phyloP scores from a whole-genome alignment of 2,329 filamentous ascomycete genomes.

The Diaporthe helianthi region DNA sequence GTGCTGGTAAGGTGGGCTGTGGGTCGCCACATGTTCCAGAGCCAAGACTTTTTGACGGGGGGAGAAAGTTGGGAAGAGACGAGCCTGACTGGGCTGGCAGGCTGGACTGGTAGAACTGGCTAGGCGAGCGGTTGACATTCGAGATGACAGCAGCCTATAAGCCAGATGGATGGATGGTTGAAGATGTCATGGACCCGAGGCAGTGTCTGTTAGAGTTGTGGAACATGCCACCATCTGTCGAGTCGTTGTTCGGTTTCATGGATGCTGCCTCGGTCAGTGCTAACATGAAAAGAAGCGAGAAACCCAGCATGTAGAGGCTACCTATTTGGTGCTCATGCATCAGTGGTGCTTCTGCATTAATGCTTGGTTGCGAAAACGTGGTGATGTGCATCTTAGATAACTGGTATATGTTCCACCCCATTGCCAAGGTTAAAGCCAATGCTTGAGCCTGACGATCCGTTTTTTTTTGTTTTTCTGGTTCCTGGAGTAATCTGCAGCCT shows the following conservation, averaged over 20 bases:
- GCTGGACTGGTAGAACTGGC: no score
- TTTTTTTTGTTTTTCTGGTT: background rate
- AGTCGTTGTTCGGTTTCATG: background rate
- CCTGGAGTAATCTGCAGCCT: constrained; percentile 18
- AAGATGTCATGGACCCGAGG: constrained; percentile 24
- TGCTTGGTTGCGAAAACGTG: constrained; percentile 9
- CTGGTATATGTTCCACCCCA: background rate
- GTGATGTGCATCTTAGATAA: background rate
- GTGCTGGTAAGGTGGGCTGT: constrained; percentile 14
- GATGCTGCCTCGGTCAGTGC: background rate
- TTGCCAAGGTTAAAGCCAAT: constrained; percentile 15
- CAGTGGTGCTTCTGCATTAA: background rate
- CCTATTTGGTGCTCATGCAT: background rate
- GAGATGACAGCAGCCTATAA: constrained; percentile 18
- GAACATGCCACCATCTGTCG: constrained; percentile 1
- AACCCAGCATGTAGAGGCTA: background rate
- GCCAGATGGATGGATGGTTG: background rate
- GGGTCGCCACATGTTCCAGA: constrained; percentile 2
- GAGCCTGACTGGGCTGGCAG: constrained; percentile 1
- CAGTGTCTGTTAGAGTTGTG: constrained; percentile 21
- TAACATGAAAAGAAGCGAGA: background rate
- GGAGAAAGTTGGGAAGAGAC: constrained; percentile 3
- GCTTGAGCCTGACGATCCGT: constrained; percentile 14
- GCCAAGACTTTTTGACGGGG: constrained; percentile 22
- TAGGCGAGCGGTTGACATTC: background rate